Conservation (phyloP, 2,329 filamentous ascomycete genomes). For the Aspergillus arachidicola region DNA sequence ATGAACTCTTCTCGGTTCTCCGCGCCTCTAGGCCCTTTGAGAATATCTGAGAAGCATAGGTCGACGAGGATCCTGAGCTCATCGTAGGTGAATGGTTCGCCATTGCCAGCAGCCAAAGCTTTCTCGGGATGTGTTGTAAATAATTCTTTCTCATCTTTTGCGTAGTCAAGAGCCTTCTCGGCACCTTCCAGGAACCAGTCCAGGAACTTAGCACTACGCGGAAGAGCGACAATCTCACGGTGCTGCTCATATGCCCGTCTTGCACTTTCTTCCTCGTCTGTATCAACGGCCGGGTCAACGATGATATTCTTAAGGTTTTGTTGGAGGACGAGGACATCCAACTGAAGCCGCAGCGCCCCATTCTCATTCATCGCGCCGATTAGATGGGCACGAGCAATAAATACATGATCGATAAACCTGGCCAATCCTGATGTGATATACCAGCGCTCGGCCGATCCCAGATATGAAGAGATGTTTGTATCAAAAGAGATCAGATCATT, state of each 20-base stretch:
- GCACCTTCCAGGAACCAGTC: constrained; percentile 52
- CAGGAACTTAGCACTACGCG: constrained; percentile 48
- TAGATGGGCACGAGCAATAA: constrained; percentile 70
- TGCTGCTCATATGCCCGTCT: constrained; percentile 14
- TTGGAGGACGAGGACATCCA: constrained; percentile 92
- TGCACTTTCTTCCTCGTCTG: constrained; percentile 9
- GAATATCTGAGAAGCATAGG: constrained; percentile 48
- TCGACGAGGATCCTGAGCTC: constrained; percentile 50
- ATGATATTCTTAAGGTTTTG: constrained; percentile 94
- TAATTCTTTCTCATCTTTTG: constrained; percentile 47
- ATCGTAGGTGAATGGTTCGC: constrained; percentile 49
- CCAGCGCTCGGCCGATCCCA: constrained; percentile 69
- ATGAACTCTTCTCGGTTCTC: constrained; percentile 50
- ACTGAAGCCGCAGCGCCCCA: constrained; percentile 83
- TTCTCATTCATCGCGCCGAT: constrained; percentile 82
- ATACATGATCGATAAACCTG: constrained; percentile 74
- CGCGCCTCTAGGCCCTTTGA: constrained; percentile 43
- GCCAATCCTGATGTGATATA: constrained; percentile 80
- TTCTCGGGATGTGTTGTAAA: constrained; percentile 39
- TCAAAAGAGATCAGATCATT: constrained; percentile 84
- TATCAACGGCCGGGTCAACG: constrained; percentile 30
- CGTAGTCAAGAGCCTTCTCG: constrained; percentile 47
- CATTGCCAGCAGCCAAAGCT: constrained; percentile 40
- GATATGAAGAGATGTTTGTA: constrained; percentile 72
- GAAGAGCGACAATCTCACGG: constrained; percentile 44